phyloP scores from a whole-genome alignment of 371 early-diverging fungal genomes.

The Capillidium heterosporum region DNA sequence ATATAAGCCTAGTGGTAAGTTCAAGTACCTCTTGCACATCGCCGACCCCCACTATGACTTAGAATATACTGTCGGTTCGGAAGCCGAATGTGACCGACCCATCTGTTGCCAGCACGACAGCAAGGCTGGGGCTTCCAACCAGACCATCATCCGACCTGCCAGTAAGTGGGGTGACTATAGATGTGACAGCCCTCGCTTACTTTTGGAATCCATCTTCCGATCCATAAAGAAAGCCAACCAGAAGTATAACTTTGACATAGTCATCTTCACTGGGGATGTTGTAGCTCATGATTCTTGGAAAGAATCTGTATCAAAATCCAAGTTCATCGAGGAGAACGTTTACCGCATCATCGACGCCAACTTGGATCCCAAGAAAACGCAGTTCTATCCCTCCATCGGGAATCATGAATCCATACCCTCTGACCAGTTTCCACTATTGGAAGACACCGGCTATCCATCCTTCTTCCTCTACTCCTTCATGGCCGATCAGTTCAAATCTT shows the following conservation, averaged over 20 bases:
- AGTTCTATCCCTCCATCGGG: conserved; percentile 16
- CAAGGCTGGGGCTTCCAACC: not conserved
- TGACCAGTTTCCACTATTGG: conserved; percentile 8
- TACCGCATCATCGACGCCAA: not conserved
- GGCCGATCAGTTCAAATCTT: conserved; percentile 8
- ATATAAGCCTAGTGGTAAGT: too few species aligned
- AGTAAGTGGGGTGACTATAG: conserved; percentile 13
- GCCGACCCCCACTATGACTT: conserved; percentile 1
- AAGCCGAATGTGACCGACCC: conserved; percentile 10
- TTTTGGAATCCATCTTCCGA: conserved; percentile 23
- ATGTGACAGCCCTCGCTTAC: conserved; percentile 18
- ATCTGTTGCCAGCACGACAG: conserved; percentile 12
- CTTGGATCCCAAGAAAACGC: conserved; percentile 9
- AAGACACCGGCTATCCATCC: not conserved
- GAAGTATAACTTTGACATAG: conserved; percentile 20
- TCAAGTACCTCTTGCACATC: not conserved
- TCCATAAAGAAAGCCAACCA: conserved; percentile 16
- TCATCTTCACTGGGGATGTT: conserved; percentile 37
- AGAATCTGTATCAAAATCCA: conserved; percentile 1
- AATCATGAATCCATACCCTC: conserved; percentile 10
- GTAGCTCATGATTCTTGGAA: conserved; percentile 42
- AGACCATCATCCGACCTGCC: conserved; percentile 7
- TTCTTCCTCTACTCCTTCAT: conserved; percentile 1
- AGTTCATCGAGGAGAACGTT: not conserved
- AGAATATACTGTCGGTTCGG: not conserved